Evolutionary conservation across 345 rosid species (phyloP).

Genomic region (Erysimum cheiranthoides): DNA sequence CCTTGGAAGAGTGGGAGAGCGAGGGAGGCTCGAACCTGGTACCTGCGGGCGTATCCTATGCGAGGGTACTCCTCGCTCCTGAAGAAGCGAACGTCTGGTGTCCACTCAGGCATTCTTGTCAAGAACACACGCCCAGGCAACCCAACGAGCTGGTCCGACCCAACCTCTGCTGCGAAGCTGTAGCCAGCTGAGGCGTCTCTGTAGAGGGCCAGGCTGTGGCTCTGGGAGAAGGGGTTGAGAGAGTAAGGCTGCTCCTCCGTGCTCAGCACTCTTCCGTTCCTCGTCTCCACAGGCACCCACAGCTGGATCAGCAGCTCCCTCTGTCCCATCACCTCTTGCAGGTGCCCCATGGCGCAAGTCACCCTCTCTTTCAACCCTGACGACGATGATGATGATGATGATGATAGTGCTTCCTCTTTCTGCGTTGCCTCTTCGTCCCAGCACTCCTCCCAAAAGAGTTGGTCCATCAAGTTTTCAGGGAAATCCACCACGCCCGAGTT

Average conservation of each 20-base stretch:
- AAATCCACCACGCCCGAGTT: constrained; percentile 34
- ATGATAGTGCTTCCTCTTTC: not conserved
- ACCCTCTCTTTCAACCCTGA: constrained; percentile 58
- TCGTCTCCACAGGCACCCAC: constrained; percentile 79
- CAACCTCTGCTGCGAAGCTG: constrained; percentile 71
- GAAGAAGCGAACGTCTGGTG: constrained; percentile 88
- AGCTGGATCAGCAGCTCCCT: constrained; percentile 71
- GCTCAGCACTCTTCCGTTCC: constrained; percentile 63
- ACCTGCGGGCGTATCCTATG: constrained; percentile 60
- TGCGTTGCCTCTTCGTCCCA: constrained; percentile 11
- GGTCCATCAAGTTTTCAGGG: constrained; percentile 38
- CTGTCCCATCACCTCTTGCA: constrained; percentile 62
- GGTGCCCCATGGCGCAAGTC: constrained; percentile 53
- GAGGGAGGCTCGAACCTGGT: constrained; percentile 69
- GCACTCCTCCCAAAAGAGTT: constrained; percentile 36
- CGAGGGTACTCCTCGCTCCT: constrained; percentile 73
- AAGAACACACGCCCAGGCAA: constrained; percentile 85
- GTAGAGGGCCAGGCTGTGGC: constrained; percentile 64
- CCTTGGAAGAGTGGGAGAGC: constrained; percentile 81
- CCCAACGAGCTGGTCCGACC: constrained; percentile 66
- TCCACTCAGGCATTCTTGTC: constrained; percentile 81
- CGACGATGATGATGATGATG: constrained; percentile 38
- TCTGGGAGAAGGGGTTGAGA: constrained; percentile 47
- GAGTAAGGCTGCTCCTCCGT: constrained; percentile 77
- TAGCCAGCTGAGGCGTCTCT: constrained; percentile 60